Percentiles rank a stretch among this genome's conserved stretches.
These are phyloP conservation scores for Cicer yamashitae DNA, from an alignment of 306 rosid genomes.

Conservation along the genomic window DNA sequence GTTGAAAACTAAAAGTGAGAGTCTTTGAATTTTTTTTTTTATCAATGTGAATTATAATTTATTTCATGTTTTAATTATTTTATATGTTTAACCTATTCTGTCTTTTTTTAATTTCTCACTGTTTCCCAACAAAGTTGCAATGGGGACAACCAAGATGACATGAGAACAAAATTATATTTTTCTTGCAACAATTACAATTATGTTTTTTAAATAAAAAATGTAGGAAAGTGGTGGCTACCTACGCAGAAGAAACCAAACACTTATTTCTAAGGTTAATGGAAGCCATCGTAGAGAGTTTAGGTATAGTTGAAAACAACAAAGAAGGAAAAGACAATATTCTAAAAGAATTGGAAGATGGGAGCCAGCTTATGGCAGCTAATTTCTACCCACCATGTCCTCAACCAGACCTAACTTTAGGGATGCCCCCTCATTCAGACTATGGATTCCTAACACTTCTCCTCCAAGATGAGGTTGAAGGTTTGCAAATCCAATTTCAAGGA, in stretches of 20 bases:
- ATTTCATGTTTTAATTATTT: too few species aligned
- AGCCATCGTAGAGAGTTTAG: slow-evolving; percentile 76
- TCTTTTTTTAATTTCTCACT: too few species aligned
- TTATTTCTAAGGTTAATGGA: slow-evolving; percentile 65
- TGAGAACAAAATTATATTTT: slow-evolving; percentile 1
- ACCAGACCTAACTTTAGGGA: slow-evolving; percentile 89
- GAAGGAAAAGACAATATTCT: slow-evolving; percentile 47
- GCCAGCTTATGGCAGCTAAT: slow-evolving; percentile 86
- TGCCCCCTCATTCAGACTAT: slow-evolving; percentile 96
- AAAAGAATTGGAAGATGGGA: slow-evolving; percentile 71
- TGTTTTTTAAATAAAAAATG: too few species aligned
- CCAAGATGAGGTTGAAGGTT: slow-evolving; percentile 81
- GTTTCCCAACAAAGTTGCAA: too few species aligned
- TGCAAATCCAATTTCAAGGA: slow-evolving; percentile 69
- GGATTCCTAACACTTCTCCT: slow-evolving; percentile 89
- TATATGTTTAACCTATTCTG: too few species aligned
- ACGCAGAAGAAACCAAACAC: slow-evolving; percentile 63
- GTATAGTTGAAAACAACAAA: slow-evolving; percentile 44
- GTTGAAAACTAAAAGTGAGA: too few species aligned
- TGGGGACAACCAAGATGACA: too few species aligned
- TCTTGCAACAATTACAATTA: neutral
- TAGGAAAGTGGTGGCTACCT: slow-evolving; percentile 66
- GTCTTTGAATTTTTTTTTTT: too few species aligned
- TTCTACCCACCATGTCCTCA: slow-evolving; percentile 89
- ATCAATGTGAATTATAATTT: too few species aligned